These are phyloP conservation scores for Wickerhamiella hasegawae DNA, from an alignment of 805 yeast species.

Conservation along the genomic window DNA sequence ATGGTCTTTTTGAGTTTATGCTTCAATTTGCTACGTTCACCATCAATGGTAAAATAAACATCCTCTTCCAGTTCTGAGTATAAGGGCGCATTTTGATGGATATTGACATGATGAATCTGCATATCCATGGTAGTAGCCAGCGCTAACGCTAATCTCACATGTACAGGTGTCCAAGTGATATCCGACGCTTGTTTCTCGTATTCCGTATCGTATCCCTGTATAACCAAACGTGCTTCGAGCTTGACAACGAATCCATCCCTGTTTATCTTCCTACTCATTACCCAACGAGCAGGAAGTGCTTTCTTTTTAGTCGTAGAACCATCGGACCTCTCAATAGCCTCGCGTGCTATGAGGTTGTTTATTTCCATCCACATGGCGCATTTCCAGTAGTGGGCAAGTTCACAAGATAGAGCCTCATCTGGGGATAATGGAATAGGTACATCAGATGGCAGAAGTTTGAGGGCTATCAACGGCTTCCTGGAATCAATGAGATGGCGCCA, in stretches of 20 bases:
- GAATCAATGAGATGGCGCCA: too few species aligned
- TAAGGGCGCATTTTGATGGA: background rate
- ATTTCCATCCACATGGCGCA: background rate
- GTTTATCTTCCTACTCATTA: background rate
- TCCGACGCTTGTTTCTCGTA: background rate
- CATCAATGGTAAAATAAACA: background rate
- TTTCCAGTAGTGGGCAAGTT: background rate
- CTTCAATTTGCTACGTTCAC: background rate
- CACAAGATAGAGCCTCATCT: background rate
- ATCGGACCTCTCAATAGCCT: background rate
- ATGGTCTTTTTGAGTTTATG: background rate
- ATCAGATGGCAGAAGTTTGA: too few species aligned
- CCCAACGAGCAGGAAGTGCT: background rate
- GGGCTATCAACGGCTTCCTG: too few species aligned
- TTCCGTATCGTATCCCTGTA: background rate
- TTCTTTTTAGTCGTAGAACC: background rate
- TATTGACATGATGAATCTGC: background rate
- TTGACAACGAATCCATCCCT: background rate
- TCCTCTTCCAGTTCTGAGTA: background rate
- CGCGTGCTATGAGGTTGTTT: background rate
- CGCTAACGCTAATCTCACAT: background rate
- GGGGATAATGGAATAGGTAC: background rate
- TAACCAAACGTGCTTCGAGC: background rate
- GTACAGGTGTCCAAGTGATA: background rate
- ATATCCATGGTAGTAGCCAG: background rate